These are phyloP conservation scores for Fusarium guadeloupense DNA, from an alignment of 2,329 filamentous ascomycete species.

Conservation along the genomic window DNA sequence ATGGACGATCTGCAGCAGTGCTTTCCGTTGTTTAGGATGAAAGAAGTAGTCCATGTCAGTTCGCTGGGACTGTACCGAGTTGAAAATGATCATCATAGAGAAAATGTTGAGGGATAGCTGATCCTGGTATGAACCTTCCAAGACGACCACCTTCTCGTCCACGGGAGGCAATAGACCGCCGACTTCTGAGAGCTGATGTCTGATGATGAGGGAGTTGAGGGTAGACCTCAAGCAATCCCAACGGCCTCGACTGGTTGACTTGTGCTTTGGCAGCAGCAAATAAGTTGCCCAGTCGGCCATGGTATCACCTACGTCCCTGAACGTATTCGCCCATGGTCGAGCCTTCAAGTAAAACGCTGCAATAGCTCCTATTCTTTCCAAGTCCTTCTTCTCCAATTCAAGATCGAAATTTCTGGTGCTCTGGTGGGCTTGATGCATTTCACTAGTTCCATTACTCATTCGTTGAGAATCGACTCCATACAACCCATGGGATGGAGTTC, in stretches of 20 bases:
- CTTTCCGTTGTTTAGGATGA: constrained; percentile 75
- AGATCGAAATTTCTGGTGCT: constrained; percentile 47
- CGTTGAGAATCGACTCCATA: constrained; percentile 67
- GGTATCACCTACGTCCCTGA: constrained; percentile 62
- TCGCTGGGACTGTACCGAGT: constrained; percentile 87
- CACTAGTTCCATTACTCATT: neutral
- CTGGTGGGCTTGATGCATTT: neutral
- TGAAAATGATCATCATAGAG: constrained; percentile 82
- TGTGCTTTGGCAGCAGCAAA: constrained; percentile 68
- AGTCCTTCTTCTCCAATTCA: constrained; percentile 67
- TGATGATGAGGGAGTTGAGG: constrained; percentile 82
- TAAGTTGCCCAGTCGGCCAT: constrained; percentile 77
- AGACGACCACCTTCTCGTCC: constrained; percentile 73
- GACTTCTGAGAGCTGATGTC: constrained; percentile 79
- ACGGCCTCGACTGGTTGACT: constrained; percentile 62
- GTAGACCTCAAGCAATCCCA: constrained; percentile 72
- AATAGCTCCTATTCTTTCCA: constrained; percentile 73
- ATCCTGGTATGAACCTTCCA: constrained; percentile 87
- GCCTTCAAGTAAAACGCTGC: constrained; percentile 77
- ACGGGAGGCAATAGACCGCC: constrained; percentile 75
- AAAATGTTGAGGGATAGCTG: constrained; percentile 86
- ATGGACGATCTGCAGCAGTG: constrained; percentile 72
- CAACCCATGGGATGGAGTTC: constrained; percentile 85
- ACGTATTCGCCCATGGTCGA: constrained; percentile 78
- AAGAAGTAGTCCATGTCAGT: constrained; percentile 90